Base-by-base conservation (phyloP, 176 grass and related monocot genomes). In the Saccharum spontaneum region DNA sequence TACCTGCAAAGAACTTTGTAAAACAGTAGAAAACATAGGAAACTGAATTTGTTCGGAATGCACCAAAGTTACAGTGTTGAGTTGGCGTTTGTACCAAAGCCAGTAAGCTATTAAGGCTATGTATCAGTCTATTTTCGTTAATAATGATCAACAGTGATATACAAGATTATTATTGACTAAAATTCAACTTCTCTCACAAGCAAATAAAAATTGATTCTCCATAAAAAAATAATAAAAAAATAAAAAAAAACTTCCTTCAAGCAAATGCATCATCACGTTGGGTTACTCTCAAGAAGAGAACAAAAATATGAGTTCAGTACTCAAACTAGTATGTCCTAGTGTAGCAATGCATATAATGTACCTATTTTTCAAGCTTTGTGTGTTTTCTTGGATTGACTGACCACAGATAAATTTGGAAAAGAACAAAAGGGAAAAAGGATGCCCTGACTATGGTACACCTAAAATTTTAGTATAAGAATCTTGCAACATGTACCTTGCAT, bases 1-100 rank as follows among this genome's bases (percentile, higher is more conserved):
- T 70, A 78, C 88, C 93, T 95, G 55, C 82, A 61, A 90, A 69
- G 39, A 26, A 80, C 5, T 17, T 12, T 37, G 68, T 46, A 68
- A 49, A 59, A 83, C 38, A 79, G 15, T 17, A 60, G 44, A 69
- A 89, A 43, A 57, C 45, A 73, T 72, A 69, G 20, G 36, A 72
- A 77, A 16, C 45, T 2, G 31, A 48, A 73, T 55, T 57, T 86
- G 3, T 26, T 28, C 37, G 10, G 24, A 86, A 82, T 79, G 28
- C 26, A 60, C 7, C 0, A 3, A 38, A 64, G 24, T 34, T 63
- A 76, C 2, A 13, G 71, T 80, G 43, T 69, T 63, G 81, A 36
- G 72, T n/a, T 37, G 2, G 18, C 12, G 6, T 18, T 50, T 81
- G 20, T 50, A 70, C 70, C 14, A 2, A 72, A 75, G 30, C 28